Conservation (phyloP, 2,329 filamentous ascomycete genomes). For the Cladobotryum mycophilum region DNA sequence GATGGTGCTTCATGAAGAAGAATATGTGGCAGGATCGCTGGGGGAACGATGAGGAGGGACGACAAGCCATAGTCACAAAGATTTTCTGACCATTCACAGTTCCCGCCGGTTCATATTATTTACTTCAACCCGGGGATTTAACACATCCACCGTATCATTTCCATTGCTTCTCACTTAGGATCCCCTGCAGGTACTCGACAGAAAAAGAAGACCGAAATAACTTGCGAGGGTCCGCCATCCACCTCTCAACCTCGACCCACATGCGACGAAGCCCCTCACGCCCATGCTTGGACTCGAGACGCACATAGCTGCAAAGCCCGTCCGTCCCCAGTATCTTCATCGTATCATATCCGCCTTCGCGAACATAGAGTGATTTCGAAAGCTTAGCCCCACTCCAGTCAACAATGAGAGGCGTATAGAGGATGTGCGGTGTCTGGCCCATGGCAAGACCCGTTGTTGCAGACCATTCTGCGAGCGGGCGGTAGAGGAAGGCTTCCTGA, state of each 20-base stretch:
- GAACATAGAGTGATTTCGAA: conserved; percentile 8
- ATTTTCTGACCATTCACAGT: too few species aligned
- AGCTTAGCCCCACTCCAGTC: conserved; percentile 12
- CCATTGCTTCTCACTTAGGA: too few species aligned
- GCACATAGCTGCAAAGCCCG: conserved; percentile 6
- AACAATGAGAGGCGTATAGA: conserved; percentile 7
- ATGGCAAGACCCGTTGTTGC: not conserved
- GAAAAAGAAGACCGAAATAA: conserved; percentile 8
- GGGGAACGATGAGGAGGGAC: conserved; percentile 13
- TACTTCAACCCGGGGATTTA: too few species aligned
- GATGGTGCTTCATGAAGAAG: conserved; percentile 18
- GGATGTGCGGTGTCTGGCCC: conserved; percentile 8
- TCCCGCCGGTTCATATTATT: too few species aligned
- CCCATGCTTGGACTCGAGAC: conserved; percentile 3
- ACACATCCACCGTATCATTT: too few species aligned
- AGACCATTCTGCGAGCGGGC: conserved; percentile 7
- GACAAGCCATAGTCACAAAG: too few species aligned
- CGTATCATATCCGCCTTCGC: conserved; percentile 5
- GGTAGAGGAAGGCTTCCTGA: conserved; percentile 9
- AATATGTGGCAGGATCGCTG: conserved; percentile 20
- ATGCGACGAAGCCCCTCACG: not conserved
- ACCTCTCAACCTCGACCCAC: conserved; percentile 10
- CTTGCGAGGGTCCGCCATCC: conserved; percentile 7
- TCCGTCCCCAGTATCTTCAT: conserved; percentile 7
- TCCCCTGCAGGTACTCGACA: too few species aligned